phyloP scores from a whole-genome alignment of 257 asterid species.

The Scutellaria minor region DNA sequence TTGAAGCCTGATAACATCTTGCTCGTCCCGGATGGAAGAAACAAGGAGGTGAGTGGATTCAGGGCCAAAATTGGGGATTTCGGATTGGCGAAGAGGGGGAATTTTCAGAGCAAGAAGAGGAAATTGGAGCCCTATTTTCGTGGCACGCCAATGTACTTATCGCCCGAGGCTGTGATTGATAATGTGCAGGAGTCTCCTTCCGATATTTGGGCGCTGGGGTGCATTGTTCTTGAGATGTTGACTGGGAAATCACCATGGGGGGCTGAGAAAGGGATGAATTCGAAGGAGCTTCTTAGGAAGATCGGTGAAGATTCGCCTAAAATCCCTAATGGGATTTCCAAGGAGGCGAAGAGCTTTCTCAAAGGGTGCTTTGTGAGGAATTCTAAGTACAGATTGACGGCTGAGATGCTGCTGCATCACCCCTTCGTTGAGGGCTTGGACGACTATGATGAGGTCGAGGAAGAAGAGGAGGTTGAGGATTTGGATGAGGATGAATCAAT shows the following conservation, averaged over 20 bases:
- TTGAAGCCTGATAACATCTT: slow-evolving; percentile 80
- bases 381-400: slow-evolving; percentile 68
- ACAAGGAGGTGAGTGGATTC: slow-evolving; percentile 31
- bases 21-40: slow-evolving; percentile 49
- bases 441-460: slow-evolving; percentile 45
- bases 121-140: slow-evolving; percentile 77
- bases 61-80: slow-evolving; percentile 86
- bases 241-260: slow-evolving; percentile 77
- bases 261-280: slow-evolving; percentile 37
- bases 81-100: slow-evolving; percentile 75
- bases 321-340: slow-evolving; percentile 55
- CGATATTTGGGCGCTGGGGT: slow-evolving; percentile 92
- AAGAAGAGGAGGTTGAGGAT: slow-evolving; percentile 55
- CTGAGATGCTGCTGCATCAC: slow-evolving; percentile 76
- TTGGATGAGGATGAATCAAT: slow-evolving; percentile 52
- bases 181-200: slow-evolving; percentile 67
- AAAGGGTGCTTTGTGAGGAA: slow-evolving; percentile 89
- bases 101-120: slow-evolving; percentile 65
- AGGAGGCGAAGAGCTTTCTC: slow-evolving; percentile 71
- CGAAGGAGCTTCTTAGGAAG: slow-evolving; percentile 55
- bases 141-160: slow-evolving; percentile 78
- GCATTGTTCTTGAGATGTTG: slow-evolving; percentile 82
- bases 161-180: slow-evolving; percentile 80
- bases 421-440: slow-evolving; percentile 58
- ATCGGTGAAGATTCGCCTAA: slow-evolving; percentile 64